phyloP scores from a whole-genome alignment of 225 moss, liverwort and hornwort species.

The Anthoceros angustus region DNA sequence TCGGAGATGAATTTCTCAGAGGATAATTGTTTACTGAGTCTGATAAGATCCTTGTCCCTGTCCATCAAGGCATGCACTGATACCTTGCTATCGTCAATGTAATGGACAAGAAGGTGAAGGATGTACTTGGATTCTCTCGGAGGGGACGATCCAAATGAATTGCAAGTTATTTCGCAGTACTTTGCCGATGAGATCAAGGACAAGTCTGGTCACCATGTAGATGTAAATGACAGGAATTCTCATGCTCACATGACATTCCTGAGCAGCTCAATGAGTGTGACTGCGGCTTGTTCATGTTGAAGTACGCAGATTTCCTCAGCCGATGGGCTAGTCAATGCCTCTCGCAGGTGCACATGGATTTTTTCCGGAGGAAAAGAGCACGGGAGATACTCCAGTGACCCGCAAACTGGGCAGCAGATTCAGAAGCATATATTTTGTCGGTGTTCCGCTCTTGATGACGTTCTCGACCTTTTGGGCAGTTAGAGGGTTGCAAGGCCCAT shows the following conservation, averaged over 20 bases:
- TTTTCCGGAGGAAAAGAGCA: slow-evolving; percentile 69
- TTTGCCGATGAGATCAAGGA: slow-evolving; percentile 78
- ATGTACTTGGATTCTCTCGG: slow-evolving; percentile 82
- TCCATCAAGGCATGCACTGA: slow-evolving; percentile 99
- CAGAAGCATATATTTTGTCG: too few species aligned
- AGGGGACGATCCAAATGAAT: slow-evolving; percentile 55
- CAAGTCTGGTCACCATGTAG: slow-evolving; percentile 47
- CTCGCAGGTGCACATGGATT: slow-evolving; percentile 68
- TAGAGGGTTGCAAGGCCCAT: too few species aligned
- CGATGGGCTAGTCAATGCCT: slow-evolving; percentile 52
- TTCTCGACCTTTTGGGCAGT: too few species aligned
- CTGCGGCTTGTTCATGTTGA: slow-evolving; percentile 97
- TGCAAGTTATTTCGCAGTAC: slow-evolving; percentile 62
- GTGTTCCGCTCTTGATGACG: too few species aligned
- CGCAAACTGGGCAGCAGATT: slow-evolving; percentile 25
- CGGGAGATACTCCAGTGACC: slow-evolving; percentile 58
- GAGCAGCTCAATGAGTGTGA: slow-evolving; percentile 97
- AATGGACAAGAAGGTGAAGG: slow-evolving; percentile 67
- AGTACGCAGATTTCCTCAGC: slow-evolving; percentile 93
- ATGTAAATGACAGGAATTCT: slow-evolving; percentile 55
- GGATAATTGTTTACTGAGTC: slow-evolving; percentile 93
- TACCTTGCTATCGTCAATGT: slow-evolving; percentile 90
- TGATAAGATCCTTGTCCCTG: slow-evolving; percentile 93
- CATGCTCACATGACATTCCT: slow-evolving; percentile 67
- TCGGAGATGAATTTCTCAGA: slow-evolving; percentile 86